These are phyloP conservation scores for Cicer chorassanicum DNA, from an alignment of 306 rosid genomes.

Conservation along the genomic window DNA sequence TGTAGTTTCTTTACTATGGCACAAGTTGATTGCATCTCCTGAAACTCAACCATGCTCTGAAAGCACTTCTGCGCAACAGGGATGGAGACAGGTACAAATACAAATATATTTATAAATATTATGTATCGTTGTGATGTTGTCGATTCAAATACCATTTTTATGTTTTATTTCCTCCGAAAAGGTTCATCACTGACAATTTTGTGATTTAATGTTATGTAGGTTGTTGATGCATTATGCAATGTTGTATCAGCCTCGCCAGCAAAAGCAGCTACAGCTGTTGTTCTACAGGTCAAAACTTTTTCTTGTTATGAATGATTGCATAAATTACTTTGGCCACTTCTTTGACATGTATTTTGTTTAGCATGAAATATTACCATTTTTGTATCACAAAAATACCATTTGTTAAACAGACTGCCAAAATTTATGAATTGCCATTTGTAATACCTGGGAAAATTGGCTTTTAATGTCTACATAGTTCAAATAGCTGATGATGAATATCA, in stretches of 20 bases:
- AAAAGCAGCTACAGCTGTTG: constrained; percentile 91
- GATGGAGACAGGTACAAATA: constrained; percentile 89
- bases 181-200: constrained; percentile 27
- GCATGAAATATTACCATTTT: constrained; percentile 1
- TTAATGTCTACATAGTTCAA: constrained; percentile 10
- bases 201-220: constrained; percentile 56
- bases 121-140: background rate
- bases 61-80: constrained; percentile 99
- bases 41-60: constrained; percentile 91
- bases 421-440: constrained; percentile 15
- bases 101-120: background rate
- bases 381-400: constrained; percentile 2
- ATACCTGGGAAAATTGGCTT: constrained; percentile 19
- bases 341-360: constrained; percentile 36
- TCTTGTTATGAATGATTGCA: constrained; percentile 36
- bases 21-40: constrained; percentile 90
- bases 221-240: constrained; percentile 94
- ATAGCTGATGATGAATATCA: constrained; percentile 38
- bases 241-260: constrained; percentile 91
- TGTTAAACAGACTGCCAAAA: constrained; percentile 9
- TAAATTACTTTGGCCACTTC: constrained; percentile 31
- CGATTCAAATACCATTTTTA: background rate
- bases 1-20: constrained; percentile 94
- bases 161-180: constrained; percentile 29
- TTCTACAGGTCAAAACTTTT: constrained; percentile 82